Evolutionary conservation across 148 eudicot species (phyloP).

Genomic region (Camellia sinensis): DNA sequence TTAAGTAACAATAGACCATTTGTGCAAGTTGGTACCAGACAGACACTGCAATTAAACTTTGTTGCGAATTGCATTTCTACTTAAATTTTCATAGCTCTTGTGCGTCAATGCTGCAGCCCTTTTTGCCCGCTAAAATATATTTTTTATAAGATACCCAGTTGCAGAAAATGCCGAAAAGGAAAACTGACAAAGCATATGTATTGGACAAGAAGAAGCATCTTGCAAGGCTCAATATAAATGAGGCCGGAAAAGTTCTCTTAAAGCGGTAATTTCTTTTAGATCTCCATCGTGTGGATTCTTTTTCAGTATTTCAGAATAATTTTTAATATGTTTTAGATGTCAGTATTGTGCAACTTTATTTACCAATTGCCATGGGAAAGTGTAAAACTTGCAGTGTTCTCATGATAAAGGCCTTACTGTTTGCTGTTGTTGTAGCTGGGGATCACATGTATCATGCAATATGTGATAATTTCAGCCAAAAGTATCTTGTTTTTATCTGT

Average conservation of each 20-base stretch:
- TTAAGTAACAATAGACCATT: background rate
- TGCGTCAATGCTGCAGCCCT: background rate
- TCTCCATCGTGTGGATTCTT: background rate
- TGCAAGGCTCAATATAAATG: conserved; percentile 83
- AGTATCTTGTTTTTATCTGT: background rate
- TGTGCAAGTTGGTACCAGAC: background rate
- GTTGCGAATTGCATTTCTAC: background rate
- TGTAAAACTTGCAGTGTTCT: background rate
- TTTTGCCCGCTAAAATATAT: conserved; percentile 42
- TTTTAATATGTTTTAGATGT: background rate
- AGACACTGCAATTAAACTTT: background rate
- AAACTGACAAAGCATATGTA: conserved; percentile 92
- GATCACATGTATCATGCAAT: background rate
- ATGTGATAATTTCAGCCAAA: background rate
- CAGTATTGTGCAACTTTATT: background rate
- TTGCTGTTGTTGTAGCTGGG: background rate
- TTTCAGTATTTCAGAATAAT: background rate
- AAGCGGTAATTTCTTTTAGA: conserved; percentile 58
- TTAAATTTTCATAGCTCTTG: background rate
- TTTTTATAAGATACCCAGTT: conserved; percentile 81
- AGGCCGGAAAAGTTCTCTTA: conserved; percentile 81
- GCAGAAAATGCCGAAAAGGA: conserved; percentile 98
- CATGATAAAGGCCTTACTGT: background rate
- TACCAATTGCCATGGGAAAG: background rate
- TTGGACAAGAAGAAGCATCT: conserved; percentile 89